Base-by-base conservation (phyloP, 345 rosid genomes). In the Boechera divaricarpa region DNA sequence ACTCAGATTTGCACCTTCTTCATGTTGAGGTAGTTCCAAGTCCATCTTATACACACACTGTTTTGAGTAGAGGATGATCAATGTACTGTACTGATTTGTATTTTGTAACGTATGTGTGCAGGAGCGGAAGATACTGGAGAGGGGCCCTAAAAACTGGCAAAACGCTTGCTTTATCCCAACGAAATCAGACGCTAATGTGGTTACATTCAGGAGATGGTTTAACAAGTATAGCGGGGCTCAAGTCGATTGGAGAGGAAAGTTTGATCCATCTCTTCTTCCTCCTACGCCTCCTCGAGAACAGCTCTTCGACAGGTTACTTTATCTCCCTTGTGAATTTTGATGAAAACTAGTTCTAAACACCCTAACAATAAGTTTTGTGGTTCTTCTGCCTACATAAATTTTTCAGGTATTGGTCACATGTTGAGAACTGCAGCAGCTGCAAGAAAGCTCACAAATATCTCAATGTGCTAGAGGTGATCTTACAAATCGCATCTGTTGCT, bases 1-100 rank as follows among this genome's bases (percentile, higher is more conserved):
- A 94, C 89, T 90, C 96, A 33, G 96, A 91, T 83, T 77, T 94
- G 65, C 90, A 87, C 78, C 90, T 94, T 59, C 98, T 91, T 83
- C 97, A 88, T 71, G 81, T 87, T 28, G 91, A 91, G 96, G 98
- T 93, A 58, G 62, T 67, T 74, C 51, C 48, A 52, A 48, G 52
- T 48, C 54, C 42, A 28, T 24, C 4, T 60, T 28, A 16, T 31
- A 13, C 24, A 38, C 54, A 48, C 39, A 5, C 26, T 73, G 9
- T 52, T 73, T 38, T 59, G n/a, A 63, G 35, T 26, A 32, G 32
- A 36, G 18, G 7, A 12, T 73, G 51, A 67, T 70, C 60, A 35
- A 12, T 76, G 53, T 18, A 69, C 69, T 10, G 13, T 49, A 33
- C 57, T 4, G 38, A 18, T 60, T 74, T 72, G 52, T 65, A 26